These are phyloP conservation scores for Laguncularia racemosa DNA, from an alignment of 345 rosid species.

Conservation along the genomic window DNA sequence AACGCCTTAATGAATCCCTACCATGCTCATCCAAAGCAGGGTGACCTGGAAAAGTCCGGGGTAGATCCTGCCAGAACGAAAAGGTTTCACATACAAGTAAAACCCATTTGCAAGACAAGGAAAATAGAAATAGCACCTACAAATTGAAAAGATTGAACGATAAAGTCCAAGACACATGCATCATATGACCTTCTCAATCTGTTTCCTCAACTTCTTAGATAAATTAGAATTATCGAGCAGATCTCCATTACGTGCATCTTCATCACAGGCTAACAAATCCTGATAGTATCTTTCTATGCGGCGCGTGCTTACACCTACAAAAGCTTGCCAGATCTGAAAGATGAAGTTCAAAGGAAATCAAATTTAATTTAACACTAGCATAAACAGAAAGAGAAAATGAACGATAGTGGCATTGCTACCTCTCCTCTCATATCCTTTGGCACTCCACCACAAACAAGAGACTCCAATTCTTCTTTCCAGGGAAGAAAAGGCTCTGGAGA, in stretches of 20 bases:
- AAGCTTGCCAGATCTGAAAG: conserved; percentile 91
- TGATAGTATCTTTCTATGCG: conserved; percentile 72
- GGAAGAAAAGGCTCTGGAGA: conserved; percentile 40
- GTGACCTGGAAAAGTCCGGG: conserved; percentile 92
- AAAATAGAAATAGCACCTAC: conserved; percentile 38
- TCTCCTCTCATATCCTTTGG: conserved; percentile 96
- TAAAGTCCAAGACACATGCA: conserved; percentile 45
- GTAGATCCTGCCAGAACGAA: conserved; percentile 66
- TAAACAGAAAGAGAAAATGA: background rate
- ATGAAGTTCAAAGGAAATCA: background rate
- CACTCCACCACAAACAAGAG: conserved; percentile 89
- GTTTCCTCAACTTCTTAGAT: conserved; percentile 63
- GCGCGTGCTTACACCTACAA: conserved; percentile 83
- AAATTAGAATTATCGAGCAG: conserved; percentile 28
- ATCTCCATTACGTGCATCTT: conserved; percentile 31
- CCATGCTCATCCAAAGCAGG: conserved; percentile 90
- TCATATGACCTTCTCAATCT: conserved; percentile 95
- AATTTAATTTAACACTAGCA: background rate
- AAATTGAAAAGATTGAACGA: conserved; percentile 47
- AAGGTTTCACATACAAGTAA: conserved; percentile 25
- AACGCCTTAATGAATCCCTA: conserved; percentile 80
- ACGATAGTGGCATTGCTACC: conserved; percentile 33
- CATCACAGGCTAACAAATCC: conserved; percentile 59
- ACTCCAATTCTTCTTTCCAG: conserved; percentile 79
- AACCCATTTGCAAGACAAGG: conserved; percentile 22